Evolutionary conservation across 1,284 basidiomycete genomes (phyloP).

Genomic region (Apiotrichum mycotoxinovorans): DNA sequence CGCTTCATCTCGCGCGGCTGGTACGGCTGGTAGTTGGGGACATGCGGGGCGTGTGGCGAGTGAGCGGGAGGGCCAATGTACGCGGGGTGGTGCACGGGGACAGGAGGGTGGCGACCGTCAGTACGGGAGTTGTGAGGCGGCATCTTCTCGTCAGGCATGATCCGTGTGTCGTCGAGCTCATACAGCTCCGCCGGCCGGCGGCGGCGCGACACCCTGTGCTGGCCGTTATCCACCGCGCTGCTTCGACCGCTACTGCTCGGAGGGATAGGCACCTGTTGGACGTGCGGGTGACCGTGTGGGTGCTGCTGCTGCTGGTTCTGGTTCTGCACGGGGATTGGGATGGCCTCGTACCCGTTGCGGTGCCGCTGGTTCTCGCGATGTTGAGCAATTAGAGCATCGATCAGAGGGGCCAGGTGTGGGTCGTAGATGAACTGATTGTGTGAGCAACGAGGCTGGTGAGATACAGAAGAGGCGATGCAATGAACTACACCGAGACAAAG

Average conservation of each 20-base stretch:
- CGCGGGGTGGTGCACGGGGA: not conserved
- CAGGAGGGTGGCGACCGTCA: not conserved
- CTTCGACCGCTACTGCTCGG: slow-evolving; percentile 8
- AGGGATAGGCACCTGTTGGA: not conserved
- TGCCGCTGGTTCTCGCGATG: slow-evolving; percentile 8
- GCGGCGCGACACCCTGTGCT: slow-evolving; percentile 5
- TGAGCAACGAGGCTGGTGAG: not conserved
- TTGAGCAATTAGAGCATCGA: slow-evolving; percentile 37
- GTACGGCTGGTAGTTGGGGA: not conserved
- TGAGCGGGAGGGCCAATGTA: not conserved
- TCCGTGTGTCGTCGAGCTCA: slow-evolving; percentile 16
- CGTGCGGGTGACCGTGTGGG: not conserved
- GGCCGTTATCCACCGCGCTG: slow-evolving; percentile 1
- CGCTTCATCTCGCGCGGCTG: slow-evolving; percentile 2
- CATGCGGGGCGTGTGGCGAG: not conserved
- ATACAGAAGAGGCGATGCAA: not conserved
- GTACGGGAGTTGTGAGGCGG: not conserved
- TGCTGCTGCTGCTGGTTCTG: not conserved
- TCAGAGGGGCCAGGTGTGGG: slow-evolving; percentile 38
- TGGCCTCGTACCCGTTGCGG: slow-evolving; percentile 1
- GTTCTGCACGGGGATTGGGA: not conserved
- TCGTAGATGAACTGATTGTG: slow-evolving; percentile 41
- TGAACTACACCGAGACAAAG: not conserved
- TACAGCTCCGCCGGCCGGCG: slow-evolving; percentile 13
- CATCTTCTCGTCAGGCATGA: slow-evolving; percentile 5